Evolutionary conservation across 1,139 yeast genomes (phyloP).

Genomic region (Geotrichum restrictum): DNA sequence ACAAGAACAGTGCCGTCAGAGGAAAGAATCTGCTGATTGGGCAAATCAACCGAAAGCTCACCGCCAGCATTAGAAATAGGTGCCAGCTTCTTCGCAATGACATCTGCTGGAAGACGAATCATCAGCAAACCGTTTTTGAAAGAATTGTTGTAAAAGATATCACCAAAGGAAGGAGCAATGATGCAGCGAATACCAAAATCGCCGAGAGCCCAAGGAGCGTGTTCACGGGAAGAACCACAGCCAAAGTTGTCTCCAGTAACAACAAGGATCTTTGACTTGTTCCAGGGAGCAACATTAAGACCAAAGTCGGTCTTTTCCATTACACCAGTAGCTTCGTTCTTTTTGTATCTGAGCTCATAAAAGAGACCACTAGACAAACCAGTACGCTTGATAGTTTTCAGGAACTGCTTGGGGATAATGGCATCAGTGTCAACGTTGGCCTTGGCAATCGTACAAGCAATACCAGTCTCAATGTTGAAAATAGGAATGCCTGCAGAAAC

Average conservation of each 20-base stretch:
- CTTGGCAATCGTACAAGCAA: constrained; percentile 89
- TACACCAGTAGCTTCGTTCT: constrained; percentile 62
- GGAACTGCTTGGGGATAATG: constrained; percentile 94
- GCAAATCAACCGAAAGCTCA: constrained; percentile 73
- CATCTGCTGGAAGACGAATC: constrained; percentile 75
- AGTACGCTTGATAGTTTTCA: constrained; percentile 95
- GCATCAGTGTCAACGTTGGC: constrained; percentile 98
- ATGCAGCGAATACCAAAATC: constrained; percentile 95
- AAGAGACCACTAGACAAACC: constrained; percentile 85
- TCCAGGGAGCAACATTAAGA: constrained; percentile 79
- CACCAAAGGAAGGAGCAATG: constrained; percentile 97
- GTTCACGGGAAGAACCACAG: constrained; percentile 98
- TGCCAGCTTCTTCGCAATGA: constrained; percentile 62
- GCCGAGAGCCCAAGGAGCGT: constrained; percentile 98
- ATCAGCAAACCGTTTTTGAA: constrained; percentile 93
- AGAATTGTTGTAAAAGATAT: constrained; percentile 93
- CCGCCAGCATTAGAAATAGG: constrained; percentile 77
- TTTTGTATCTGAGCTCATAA: constrained; percentile 77
- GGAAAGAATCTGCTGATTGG: constrained; percentile 74
- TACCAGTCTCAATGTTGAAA: constrained; percentile 70
- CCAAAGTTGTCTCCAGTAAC: constrained; percentile 97
- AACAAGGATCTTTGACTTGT: constrained; percentile 72
- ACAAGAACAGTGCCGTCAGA: constrained; percentile 69
- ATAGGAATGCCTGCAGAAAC: constrained; percentile 63
- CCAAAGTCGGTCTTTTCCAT: constrained; percentile 83